Evolutionary conservation across 1,284 basidiomycete genomes (phyloP).

Genomic region (Pseudozyma hubeiensis): DNA sequence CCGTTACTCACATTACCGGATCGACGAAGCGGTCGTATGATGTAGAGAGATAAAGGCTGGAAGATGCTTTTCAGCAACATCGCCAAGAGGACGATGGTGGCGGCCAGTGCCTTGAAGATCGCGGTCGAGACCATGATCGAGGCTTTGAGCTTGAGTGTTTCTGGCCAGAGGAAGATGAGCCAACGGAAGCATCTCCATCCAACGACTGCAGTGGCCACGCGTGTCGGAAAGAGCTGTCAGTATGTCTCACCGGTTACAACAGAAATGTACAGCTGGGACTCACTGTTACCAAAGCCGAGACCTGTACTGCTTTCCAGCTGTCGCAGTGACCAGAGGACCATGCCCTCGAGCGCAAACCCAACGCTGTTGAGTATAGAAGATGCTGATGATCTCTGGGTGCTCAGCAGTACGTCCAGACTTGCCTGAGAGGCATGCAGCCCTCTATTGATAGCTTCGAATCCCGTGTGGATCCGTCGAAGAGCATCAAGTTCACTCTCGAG

Average conservation of each 20-base stretch:
- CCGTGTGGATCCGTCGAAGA: conserved; percentile 8
- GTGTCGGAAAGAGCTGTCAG: not conserved
- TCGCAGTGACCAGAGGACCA: conserved; percentile 7
- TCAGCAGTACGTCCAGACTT: conserved; percentile 3
- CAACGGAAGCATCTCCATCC: conserved; percentile 16
- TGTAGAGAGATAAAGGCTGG: not conserved
- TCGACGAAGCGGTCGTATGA: not conserved
- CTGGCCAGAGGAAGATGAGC: conserved; percentile 12
- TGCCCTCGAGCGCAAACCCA: conserved; percentile 7
- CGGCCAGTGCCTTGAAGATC: conserved; percentile 6
- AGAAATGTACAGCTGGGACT: not conserved
- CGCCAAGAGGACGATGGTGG: conserved; percentile 3
- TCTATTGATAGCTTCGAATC: not conserved
- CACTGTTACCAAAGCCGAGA: conserved; percentile 2
- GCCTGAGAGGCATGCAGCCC: conserved; percentile 10
- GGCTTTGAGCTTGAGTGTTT: conserved; percentile 9
- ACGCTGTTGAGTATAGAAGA: not conserved
- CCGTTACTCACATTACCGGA: not conserved
- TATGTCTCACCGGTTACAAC: not conserved
- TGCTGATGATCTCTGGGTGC: conserved; percentile 4
- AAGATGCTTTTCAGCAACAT: conserved; percentile 8
- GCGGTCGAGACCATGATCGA: not conserved
- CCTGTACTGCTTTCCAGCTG: conserved; percentile 6
- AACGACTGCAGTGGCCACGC: not conserved
- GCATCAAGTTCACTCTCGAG: conserved; percentile 4